These are phyloP conservation scores for Camillea tinctor DNA, from an alignment of 2,329 filamentous ascomycete genomes.

Conservation along the genomic window DNA sequence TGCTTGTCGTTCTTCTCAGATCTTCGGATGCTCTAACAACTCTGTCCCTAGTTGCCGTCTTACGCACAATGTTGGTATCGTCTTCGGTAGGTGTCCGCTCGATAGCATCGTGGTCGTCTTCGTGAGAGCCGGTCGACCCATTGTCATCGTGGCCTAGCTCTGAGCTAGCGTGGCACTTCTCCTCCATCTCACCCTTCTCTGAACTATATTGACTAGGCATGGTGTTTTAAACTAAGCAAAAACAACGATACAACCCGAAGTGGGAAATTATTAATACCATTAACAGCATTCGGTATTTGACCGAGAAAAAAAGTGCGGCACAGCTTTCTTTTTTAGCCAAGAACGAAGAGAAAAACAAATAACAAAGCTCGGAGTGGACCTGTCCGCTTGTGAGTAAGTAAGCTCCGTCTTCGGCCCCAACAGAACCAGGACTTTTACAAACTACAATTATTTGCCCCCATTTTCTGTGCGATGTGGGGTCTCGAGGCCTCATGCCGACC, in stretches of 20 bases:
- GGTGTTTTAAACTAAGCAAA: slow-evolving; percentile 3
- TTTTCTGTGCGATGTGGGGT: neutral
- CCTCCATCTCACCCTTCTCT: slow-evolving; percentile 9
- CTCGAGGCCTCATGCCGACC: slow-evolving; percentile 7
- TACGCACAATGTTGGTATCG: neutral
- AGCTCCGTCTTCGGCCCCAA: slow-evolving; percentile 26
- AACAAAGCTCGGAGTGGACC: slow-evolving; percentile 7
- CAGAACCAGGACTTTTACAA: slow-evolving; percentile 10
- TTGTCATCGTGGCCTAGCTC: slow-evolving; percentile 15
- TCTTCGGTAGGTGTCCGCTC: slow-evolving; percentile 6
- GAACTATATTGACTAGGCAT: slow-evolving; percentile 9
- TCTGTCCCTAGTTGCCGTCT: slow-evolving; percentile 4
- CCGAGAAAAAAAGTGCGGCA: slow-evolving; percentile 1
- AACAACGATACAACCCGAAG: neutral
- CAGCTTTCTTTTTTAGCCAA: neutral
- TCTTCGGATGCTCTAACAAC: slow-evolving; percentile 19
- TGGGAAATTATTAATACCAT: neutral
- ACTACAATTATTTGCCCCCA: slow-evolving; percentile 14
- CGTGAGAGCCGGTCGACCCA: slow-evolving; percentile 15
- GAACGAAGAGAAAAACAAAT: neutral
- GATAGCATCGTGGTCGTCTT: slow-evolving; percentile 9
- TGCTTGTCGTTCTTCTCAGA: slow-evolving; percentile 29
- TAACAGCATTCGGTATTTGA: slow-evolving; percentile 2
- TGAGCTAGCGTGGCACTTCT: slow-evolving; percentile 14
- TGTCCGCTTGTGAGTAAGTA: neutral